phyloP scores from a whole-genome alignment of 2,329 filamentous ascomycete genomes.

The Aspergillus puulaauensis region DNA sequence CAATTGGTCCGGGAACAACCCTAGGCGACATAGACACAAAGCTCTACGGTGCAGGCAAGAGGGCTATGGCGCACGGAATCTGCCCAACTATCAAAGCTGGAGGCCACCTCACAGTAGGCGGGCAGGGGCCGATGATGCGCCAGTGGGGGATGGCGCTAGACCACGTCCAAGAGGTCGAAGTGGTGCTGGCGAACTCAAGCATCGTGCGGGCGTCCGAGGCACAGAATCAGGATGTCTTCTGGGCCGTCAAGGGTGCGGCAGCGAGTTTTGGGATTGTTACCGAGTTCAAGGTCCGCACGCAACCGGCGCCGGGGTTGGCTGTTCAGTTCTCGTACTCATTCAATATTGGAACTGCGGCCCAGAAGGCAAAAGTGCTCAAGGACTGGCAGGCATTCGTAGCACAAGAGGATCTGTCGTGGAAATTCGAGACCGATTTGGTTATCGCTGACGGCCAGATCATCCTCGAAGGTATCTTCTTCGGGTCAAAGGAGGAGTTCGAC shows the following conservation, averaged over 20 bases:
- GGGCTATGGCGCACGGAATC: constrained; percentile 41
- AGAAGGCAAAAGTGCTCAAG: constrained; percentile 53
- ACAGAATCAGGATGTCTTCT: constrained; percentile 34
- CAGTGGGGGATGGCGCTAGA: constrained; percentile 54
- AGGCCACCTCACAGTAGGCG: constrained; percentile 43
- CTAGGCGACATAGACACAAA: constrained; percentile 31
- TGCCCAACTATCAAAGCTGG: constrained; percentile 41
- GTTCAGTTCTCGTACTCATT: constrained; percentile 61
- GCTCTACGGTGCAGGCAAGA: constrained; percentile 29
- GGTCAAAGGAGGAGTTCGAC: constrained; percentile 57
- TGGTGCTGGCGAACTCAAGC: constrained; percentile 45
- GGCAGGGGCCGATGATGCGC: constrained; percentile 41
- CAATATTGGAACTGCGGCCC: constrained; percentile 46
- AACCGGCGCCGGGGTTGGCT: constrained; percentile 40
- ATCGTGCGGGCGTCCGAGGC: constrained; percentile 31
- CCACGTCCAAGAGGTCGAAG: constrained; percentile 47
- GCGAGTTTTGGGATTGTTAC: constrained; percentile 41
- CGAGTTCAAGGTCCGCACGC: constrained; percentile 38
- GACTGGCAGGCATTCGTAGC: constrained; percentile 59
- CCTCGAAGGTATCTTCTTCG: constrained; percentile 64
- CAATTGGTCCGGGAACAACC: constrained; percentile 34
- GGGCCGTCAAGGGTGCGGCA: constrained; percentile 37
- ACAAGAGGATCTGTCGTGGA: constrained; percentile 56
- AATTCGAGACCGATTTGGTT: constrained; percentile 59
- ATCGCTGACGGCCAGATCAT: constrained; percentile 55